These are phyloP conservation scores for Hymenoscyphus linearis DNA, from an alignment of 2,329 filamentous ascomycete genomes.

Conservation along the genomic window DNA sequence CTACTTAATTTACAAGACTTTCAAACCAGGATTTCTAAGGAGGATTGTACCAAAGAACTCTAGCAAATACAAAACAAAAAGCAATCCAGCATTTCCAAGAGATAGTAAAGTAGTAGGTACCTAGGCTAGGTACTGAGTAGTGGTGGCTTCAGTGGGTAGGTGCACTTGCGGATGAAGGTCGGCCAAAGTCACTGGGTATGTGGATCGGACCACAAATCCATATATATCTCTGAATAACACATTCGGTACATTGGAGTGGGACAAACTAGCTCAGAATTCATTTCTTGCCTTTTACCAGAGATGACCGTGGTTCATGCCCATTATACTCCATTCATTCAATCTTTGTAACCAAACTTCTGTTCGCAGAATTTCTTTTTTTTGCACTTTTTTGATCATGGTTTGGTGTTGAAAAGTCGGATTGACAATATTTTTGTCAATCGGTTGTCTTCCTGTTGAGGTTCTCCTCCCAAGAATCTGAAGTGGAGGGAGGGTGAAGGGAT, in stretches of 20 bases:
- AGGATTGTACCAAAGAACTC: no score
- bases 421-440: neutral
- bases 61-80: no score
- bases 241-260: constrained; percentile 27
- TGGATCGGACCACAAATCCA: neutral
- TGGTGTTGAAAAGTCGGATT: neutral
- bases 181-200: neutral
- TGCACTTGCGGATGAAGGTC: no score
- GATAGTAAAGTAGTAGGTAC: no score
- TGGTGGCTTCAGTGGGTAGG: no score
- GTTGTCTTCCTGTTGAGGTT: neutral
- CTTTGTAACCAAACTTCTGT: constrained; percentile 40
- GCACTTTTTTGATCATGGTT: constrained; percentile 6
- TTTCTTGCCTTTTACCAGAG: constrained; percentile 37
- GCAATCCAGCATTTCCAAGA: no score
- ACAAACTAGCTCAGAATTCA: constrained; percentile 35
- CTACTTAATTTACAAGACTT: no score
- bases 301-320: constrained; percentile 40
- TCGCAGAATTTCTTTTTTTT: constrained; percentile 21
- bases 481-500: neutral
- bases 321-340: constrained; percentile 47
- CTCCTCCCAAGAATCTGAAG: no score
- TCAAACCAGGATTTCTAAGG: no score
- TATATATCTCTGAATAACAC: constrained; percentile 13
- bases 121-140: no score